Evolutionary conservation across 768 basidiomycete species (phyloP).

Genomic region (Suillus americanus): DNA sequence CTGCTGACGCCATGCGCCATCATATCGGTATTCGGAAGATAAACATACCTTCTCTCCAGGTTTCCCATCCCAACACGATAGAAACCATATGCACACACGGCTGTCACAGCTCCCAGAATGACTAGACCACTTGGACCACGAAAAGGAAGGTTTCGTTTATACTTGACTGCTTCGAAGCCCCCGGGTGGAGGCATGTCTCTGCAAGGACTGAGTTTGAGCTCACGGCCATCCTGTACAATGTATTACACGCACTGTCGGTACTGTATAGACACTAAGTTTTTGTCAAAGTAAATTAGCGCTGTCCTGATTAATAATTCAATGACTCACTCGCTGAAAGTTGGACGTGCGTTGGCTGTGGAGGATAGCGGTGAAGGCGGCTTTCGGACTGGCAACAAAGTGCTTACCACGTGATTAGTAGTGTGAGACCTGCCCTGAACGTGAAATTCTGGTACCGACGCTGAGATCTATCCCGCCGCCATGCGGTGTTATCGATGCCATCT

Average conservation of each 20-base stretch:
- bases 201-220: slow-evolving; percentile 18
- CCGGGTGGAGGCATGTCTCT: slow-evolving; percentile 96
- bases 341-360: neutral
- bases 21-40: slow-evolving; percentile 22
- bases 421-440: slow-evolving; percentile 1
- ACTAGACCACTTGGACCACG: slow-evolving; percentile 82
- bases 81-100: slow-evolving; percentile 87
- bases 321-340: slow-evolving; percentile 6
- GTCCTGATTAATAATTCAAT: neutral
- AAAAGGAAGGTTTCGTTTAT: slow-evolving; percentile 93
- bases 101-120: slow-evolving; percentile 84
- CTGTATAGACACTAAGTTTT: slow-evolving; percentile 22
- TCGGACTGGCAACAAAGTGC: neutral
- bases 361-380: neutral
- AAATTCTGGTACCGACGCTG: neutral
- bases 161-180: slow-evolving; percentile 90
- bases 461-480: too few species aligned
- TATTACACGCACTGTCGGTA: slow-evolving; percentile 29
- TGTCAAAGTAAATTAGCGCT: neutral
- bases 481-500: neutral
- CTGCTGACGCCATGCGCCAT: slow-evolving; percentile 47
- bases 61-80: slow-evolving; percentile 90
- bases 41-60: slow-evolving; percentile 84
- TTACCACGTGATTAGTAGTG: neutral
- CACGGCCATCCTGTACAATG: slow-evolving; percentile 11